Evolutionary conservation across 1,284 basidiomycete species (phyloP).

Genomic region (Apiotrichum laibachii): DNA sequence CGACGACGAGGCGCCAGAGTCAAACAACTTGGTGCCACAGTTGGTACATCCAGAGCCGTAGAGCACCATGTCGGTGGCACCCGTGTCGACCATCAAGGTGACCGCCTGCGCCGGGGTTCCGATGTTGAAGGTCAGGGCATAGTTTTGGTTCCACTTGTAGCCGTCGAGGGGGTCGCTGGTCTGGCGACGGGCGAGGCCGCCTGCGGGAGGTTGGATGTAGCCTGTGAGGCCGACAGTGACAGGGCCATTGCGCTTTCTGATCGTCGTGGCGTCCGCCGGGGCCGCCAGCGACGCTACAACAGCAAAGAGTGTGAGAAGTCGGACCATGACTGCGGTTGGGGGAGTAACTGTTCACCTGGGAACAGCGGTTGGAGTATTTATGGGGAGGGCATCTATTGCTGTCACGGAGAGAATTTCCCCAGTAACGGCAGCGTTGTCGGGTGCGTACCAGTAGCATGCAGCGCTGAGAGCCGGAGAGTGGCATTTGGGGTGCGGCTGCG

Average conservation of each 20-base stretch:
- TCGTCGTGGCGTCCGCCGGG: neutral
- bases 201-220: neutral
- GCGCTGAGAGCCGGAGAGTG: too few species aligned
- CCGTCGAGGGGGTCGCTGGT: neutral
- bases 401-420: too few species aligned
- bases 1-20: slow-evolving; percentile 57
- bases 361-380: neutral
- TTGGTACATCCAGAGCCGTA: neutral
- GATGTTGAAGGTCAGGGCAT: neutral
- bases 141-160: slow-evolving; percentile 4
- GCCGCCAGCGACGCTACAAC: neutral
- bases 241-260: neutral
- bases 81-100: slow-evolving; percentile 55
- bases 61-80: slow-evolving; percentile 28
- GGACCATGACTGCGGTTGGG: neutral
- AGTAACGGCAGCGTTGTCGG: too few species aligned
- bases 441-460: too few species aligned
- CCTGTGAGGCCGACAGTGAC: neutral
- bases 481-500: too few species aligned
- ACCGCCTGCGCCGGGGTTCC: slow-evolving; percentile 52
- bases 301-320: neutral
- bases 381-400: neutral
- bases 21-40: neutral
- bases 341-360: neutral
- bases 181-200: neutral